Evolutionary conservation across 306 rosid genomes (phyloP), one percentile per base, ranked within the genome.

Genomic region (Lathyrus oleraceus): DNA sequence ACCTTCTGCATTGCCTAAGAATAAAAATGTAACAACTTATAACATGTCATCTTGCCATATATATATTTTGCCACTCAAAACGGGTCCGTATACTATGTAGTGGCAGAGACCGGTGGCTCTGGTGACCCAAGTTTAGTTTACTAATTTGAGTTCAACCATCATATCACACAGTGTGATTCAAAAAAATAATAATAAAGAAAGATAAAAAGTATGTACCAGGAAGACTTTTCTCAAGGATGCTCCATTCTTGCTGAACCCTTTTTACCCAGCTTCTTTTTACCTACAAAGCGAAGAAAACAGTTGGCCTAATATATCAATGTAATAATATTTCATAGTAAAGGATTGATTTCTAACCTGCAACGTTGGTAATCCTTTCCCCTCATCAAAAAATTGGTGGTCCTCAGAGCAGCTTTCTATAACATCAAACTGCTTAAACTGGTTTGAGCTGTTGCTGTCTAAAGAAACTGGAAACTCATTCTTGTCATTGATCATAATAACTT

Each of bases 201-300:
- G 61, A 76, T 35, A 42, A 64, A 42, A 64, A 68, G 78, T 80
- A 67, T 79, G 52, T 25, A 95, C 99, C 99, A 28, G 99, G 96
- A 71, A 91, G 96, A 85, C 75, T 84, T 79, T 82, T 86, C 82
- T 87, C 85, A 8, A 95, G 90, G 72, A 86, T 87, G 89, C 82
- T 80, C 99, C 99, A 95, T 77, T 95, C 99, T 77, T 83, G 95
- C 58, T 89, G 99, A 75, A 95, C 87, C 84, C 82, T 95, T 84
- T 89, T 95, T 53, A 82, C 73, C 99, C 97, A 95, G 70, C 87
- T 72, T 79, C 85, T 83, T 75, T 79, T 85, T 63, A 83, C 81
- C 99, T 95, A 64, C 23, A 51, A 78, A 39, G 81, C 49, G 73
- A 10, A 42, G 53, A 57, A 65, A 25, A 69, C 51, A 66, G 61